Conservation (phyloP, 2,329 filamentous ascomycete species). For the Canariomyces notabilis region DNA sequence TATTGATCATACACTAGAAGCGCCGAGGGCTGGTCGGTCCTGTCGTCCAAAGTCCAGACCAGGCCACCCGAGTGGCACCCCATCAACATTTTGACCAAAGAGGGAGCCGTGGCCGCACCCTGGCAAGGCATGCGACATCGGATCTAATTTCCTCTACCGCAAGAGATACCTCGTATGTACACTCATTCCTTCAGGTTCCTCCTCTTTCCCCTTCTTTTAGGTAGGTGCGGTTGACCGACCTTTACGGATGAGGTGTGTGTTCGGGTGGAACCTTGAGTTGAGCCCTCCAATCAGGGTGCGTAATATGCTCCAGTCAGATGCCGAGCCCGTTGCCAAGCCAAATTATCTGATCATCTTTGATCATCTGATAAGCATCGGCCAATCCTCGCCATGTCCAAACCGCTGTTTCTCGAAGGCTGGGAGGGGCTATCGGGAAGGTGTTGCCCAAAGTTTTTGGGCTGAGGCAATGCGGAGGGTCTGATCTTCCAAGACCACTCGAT, state of each 20-base stretch:
- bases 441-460: background rate
- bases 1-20: no score
- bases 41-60: no score
- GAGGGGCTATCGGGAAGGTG: constrained; percentile 1
- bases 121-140: no score
- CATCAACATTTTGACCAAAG: background rate
- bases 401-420: no score
- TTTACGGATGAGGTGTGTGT: background rate
- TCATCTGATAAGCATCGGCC: constrained; percentile 18
- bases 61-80: no score
- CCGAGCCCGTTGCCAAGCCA: constrained; percentile 7
- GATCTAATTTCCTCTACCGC: background rate
- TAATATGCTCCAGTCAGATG: constrained; percentile 12
- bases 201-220: no score
- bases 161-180: background rate
- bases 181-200: background rate
- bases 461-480: no score
- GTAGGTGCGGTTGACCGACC: no score
- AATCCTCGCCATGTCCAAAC: background rate
- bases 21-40: no score
- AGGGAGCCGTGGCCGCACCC: no score
- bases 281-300: constrained; percentile 4
- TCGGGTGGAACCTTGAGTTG: background rate
- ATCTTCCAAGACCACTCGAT: background rate
- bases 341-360: constrained; percentile 25